phyloP scores from a whole-genome alignment of 2,329 filamentous ascomycete genomes.

The Paracamarosporium sp. region DNA sequence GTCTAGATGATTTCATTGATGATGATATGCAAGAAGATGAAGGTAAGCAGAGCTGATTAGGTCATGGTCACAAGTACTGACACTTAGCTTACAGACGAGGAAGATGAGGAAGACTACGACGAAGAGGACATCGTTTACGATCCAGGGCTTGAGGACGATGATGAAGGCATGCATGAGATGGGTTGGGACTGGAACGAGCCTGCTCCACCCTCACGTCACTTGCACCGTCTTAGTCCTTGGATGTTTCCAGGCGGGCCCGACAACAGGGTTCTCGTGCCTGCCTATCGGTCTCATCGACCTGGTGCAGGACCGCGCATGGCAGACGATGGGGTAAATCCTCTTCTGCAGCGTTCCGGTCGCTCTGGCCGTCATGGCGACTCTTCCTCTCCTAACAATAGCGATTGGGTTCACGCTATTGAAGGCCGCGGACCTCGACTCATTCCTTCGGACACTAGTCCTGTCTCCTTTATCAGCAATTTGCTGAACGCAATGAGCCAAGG shows the following conservation, averaged over 20 bases:
- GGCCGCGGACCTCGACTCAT: slow-evolving; percentile 53
- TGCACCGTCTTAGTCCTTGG: slow-evolving; percentile 62
- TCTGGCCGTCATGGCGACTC: slow-evolving; percentile 31
- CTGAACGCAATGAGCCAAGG: slow-evolving; percentile 61
- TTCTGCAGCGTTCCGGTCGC: slow-evolving; percentile 71
- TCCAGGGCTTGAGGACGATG: slow-evolving; percentile 57
- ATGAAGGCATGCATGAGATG: slow-evolving; percentile 48
- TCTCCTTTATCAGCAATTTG: slow-evolving; percentile 64
- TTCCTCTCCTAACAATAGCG: slow-evolving; percentile 41
- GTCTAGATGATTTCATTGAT: slow-evolving; percentile 61
- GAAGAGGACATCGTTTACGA: slow-evolving; percentile 68
- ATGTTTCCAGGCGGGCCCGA: slow-evolving; percentile 65
- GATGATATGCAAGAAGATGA: slow-evolving; percentile 66
- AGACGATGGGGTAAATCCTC: slow-evolving; percentile 86
- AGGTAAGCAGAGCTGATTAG: slow-evolving; percentile 55
- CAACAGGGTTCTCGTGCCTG: slow-evolving; percentile 44
- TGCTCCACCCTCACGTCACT: slow-evolving; percentile 54
- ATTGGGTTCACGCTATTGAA: slow-evolving; percentile 62
- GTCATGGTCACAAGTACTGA: neutral
- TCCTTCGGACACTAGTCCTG: slow-evolving; percentile 54
- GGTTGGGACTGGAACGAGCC: slow-evolving; percentile 59
- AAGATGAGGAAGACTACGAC: slow-evolving; percentile 74
- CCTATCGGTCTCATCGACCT: slow-evolving; percentile 61
- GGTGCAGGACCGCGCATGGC: slow-evolving; percentile 62
- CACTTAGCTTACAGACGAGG: slow-evolving; percentile 52